These are phyloP conservation scores for Boletus chippewaensis DNA, from an alignment of 1,284 basidiomycete genomes.

Conservation along the genomic window DNA sequence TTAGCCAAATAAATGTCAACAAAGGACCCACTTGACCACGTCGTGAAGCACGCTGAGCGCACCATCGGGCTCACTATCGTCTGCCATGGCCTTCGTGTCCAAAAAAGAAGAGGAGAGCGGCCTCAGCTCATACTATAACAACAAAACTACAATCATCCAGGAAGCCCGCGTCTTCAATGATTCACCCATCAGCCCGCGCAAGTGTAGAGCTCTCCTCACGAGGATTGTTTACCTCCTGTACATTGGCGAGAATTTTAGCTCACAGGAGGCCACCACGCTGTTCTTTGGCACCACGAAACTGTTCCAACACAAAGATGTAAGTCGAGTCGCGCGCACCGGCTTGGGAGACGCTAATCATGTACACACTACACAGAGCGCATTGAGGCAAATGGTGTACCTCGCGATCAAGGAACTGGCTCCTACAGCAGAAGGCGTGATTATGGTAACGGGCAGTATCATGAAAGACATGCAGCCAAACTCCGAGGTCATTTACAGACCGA, in stretches of 20 bases:
- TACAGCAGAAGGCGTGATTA: conserved; percentile 98
- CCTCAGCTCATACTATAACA: conserved; percentile 82
- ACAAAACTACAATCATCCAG: conserved; percentile 94
- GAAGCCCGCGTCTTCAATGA: conserved; percentile 99
- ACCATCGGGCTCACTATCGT: conserved; percentile 29
- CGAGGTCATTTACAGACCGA: conserved; percentile 97
- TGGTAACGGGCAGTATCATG: conserved; percentile 99
- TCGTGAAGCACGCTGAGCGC: conserved; percentile 11
- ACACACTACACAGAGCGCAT: conserved; percentile 61
- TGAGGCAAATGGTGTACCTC: conserved; percentile 97
- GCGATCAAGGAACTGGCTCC: conserved; percentile 97
- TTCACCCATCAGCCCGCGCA: conserved; percentile 93
- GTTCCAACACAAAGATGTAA: conserved; percentile 98
- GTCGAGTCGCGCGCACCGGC: conserved; percentile 32
- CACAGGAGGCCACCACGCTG: conserved; percentile 94
- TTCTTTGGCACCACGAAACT: conserved; percentile 99
- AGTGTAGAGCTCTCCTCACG: conserved; percentile 94
- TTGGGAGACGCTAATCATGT: conserved; percentile 9
- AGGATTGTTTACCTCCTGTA: conserved; percentile 96
- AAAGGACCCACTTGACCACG: conserved; percentile 18
- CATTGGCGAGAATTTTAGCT: conserved; percentile 90
- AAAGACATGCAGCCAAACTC: conserved; percentile 99
- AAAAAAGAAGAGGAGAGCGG: conserved; percentile 93
- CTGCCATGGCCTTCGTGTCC: conserved; percentile 68
- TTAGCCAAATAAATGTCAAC: conserved; percentile 29